Evolutionary conservation across 179 eudicot species (phyloP).

Genomic region (Amaranthus tricolor): DNA sequence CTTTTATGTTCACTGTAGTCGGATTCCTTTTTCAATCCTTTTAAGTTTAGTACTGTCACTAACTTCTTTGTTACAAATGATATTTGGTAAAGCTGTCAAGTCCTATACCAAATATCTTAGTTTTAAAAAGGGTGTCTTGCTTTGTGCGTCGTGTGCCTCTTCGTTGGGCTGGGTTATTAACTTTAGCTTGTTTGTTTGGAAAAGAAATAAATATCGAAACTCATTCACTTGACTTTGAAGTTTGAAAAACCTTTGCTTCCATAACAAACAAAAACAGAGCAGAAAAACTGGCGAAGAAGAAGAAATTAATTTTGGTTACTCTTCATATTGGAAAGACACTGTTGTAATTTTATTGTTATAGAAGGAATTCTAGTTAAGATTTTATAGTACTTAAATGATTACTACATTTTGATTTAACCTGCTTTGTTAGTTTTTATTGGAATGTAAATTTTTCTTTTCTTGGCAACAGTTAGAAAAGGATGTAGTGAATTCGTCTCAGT

Average conservation of each 20-base stretch:
- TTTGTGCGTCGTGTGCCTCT: too few species aligned
- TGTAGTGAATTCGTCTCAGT: constrained; percentile 33
- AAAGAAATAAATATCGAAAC: too few species aligned
- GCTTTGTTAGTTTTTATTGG: neutral
- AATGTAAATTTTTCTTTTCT: neutral
- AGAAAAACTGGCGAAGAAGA: neutral
- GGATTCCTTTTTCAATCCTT: neutral
- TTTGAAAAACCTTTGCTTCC: too few species aligned
- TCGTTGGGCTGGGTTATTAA: too few species aligned
- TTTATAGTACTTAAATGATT: neutral
- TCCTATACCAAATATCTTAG: too few species aligned
- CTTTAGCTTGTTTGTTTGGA: too few species aligned
- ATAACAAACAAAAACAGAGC: too few species aligned
- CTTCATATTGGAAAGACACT: neutral
- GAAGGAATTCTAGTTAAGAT: neutral
- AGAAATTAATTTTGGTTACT: neutral
- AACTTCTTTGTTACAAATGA: too few species aligned
- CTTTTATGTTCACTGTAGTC: constrained; percentile 13
- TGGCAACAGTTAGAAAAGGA: constrained; percentile 55
- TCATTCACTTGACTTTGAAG: too few species aligned
- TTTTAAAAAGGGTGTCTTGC: too few species aligned
- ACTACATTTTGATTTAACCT: neutral
- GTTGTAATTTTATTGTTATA: neutral
- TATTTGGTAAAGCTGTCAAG: too few species aligned
- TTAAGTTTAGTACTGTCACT: too few species aligned